phyloP scores from a whole-genome alignment of 495 filamentous ascomycete genomes.

The Penicillium roqueforti region DNA sequence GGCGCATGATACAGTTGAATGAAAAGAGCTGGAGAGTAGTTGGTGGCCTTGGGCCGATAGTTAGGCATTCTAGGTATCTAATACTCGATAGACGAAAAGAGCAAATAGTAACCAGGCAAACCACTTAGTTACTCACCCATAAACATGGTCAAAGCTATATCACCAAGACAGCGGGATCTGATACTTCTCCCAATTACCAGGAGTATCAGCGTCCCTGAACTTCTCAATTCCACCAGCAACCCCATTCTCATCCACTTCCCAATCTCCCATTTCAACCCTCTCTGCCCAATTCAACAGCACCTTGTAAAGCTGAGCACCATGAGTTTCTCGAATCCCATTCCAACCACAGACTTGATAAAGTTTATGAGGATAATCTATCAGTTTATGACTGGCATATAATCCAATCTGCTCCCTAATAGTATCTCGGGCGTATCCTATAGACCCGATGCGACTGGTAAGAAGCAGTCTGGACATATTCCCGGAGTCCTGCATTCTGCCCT shows the following conservation, averaged over 20 bases:
- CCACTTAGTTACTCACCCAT: too few species aligned
- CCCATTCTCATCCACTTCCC: slow-evolving; percentile 9
- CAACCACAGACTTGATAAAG: neutral
- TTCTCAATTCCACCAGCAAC: slow-evolving; percentile 13
- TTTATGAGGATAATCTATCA: too few species aligned
- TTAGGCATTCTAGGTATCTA: too few species aligned
- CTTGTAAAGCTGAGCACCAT: slow-evolving; percentile 4
- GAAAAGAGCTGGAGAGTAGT: too few species aligned
- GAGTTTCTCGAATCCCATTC: slow-evolving; percentile 3
- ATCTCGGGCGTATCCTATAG: neutral
- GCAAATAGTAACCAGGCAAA: too few species aligned
- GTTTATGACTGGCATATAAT: too few species aligned
- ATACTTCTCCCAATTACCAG: slow-evolving; percentile 10
- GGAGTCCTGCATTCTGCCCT: neutral
- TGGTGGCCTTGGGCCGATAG: too few species aligned
- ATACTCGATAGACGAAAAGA: too few species aligned
- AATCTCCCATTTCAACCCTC: slow-evolving; percentile 11
- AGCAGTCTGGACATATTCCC: neutral
- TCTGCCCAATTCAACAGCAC: slow-evolving; percentile 11
- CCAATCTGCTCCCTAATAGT: too few species aligned
- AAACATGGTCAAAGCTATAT: neutral
- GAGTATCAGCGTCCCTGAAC: slow-evolving; percentile 14
- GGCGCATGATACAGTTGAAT: too few species aligned
- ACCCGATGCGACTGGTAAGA: neutral
- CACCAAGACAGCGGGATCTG: slow-evolving; percentile 2